Conservation (phyloP, 257 asterid species). For the Solanum ossicruentum region DNA sequence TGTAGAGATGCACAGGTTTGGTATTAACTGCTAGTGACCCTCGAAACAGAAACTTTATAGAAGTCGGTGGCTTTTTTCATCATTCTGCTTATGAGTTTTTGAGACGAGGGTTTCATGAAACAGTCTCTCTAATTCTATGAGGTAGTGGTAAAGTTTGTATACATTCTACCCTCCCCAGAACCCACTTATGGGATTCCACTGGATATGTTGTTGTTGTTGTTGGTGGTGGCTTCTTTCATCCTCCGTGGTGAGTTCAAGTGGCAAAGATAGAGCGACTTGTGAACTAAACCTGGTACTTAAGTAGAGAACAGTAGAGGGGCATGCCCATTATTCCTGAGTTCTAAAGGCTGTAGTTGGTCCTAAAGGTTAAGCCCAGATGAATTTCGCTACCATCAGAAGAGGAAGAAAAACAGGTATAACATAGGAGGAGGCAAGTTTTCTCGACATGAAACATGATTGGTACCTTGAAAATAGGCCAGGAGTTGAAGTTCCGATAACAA, state of each 20-base stretch:
- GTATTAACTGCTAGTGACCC: neutral
- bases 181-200: no score
- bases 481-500: constrained; percentile 68
- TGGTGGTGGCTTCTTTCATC: neutral
- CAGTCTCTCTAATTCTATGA: no score
- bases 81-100: no score
- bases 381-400: neutral
- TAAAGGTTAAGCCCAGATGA: neutral
- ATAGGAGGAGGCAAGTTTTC: neutral
- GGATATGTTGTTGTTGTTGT: no score
- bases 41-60: neutral
- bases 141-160: rapidly evolving
- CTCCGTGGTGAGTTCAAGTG: neutral
- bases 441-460: neutral
- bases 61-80: neutral
- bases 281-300: neutral
- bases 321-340: neutral
- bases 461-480: constrained; percentile 64
- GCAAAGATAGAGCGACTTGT: neutral
- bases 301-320: neutral
- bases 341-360: neutral
- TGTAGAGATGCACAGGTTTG: neutral
- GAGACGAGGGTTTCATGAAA: no score
- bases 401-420: neutral
- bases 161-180: no score